A percentile compares a stretch with the other conserved stretches of the same genome.
phyloP scores from a whole-genome alignment of 192 early-diverging fungal genomes.

The Entophlyctis helioformis region DNA sequence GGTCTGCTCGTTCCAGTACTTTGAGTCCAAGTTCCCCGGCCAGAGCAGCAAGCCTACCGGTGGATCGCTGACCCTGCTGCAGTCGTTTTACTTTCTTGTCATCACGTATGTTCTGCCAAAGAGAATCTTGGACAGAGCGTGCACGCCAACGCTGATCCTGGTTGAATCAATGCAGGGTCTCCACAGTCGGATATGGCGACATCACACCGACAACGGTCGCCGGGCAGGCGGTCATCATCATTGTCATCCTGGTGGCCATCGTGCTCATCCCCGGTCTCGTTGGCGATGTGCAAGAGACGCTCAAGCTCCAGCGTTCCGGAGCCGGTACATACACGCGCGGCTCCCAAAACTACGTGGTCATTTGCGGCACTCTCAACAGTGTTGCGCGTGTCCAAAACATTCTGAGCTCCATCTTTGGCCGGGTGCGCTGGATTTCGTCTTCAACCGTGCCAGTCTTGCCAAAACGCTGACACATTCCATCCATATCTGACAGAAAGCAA shows the following conservation, averaged over 20 bases:
- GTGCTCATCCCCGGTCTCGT: slow-evolving; percentile 44
- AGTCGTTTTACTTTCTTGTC: slow-evolving; percentile 3
- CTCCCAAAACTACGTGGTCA: slow-evolving; percentile 14
- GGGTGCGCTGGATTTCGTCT: background rate
- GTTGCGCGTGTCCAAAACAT: background rate
- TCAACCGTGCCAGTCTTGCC: background rate
- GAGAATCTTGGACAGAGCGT: background rate
- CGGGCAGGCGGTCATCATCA: slow-evolving; percentile 43
- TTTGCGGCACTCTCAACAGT: slow-evolving; percentile 15
- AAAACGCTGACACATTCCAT: background rate
- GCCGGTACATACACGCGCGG: slow-evolving; percentile 16
- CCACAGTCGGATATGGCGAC: slow-evolving; percentile 66
- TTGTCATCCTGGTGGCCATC: slow-evolving; percentile 47
- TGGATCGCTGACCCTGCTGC: slow-evolving; percentile 5
- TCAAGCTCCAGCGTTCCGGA: slow-evolving; percentile 9
- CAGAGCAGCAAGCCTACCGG: background rate
- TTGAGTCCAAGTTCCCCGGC: slow-evolving; percentile 38
- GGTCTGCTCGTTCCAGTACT: slow-evolving; percentile 46
- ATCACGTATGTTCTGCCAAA: background rate
- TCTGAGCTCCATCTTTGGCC: background rate
- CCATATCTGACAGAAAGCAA: background rate
- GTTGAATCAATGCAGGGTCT: slow-evolving; percentile 39
- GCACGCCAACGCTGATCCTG: background rate
- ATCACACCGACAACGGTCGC: slow-evolving; percentile 41
- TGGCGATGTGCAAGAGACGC: slow-evolving; percentile 10